These are phyloP conservation scores for Evansstolkia leycettana DNA, from an alignment of 495 filamentous ascomycete genomes.

Conservation along the genomic window DNA sequence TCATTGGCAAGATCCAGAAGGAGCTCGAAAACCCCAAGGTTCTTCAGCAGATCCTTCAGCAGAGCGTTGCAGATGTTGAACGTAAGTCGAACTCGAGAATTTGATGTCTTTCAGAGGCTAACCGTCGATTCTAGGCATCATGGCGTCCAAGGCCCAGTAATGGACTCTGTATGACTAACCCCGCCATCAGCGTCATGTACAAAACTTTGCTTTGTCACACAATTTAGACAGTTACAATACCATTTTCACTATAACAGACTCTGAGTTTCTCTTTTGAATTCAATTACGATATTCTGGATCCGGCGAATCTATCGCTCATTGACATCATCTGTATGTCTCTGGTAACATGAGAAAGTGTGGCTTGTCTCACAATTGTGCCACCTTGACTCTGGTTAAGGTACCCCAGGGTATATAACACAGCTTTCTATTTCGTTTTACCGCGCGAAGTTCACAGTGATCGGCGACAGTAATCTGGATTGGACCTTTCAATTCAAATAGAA, in stretches of 20 bases:
- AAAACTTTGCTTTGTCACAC: constrained; percentile 34
- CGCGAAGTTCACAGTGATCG: no score
- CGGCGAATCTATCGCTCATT: no score
- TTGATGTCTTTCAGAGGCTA: background rate
- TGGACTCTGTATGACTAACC: constrained; percentile 21
- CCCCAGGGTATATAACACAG: no score
- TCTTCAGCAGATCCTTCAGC: constrained; percentile 88
- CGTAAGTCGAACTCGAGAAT: constrained; percentile 46
- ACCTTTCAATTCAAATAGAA: no score
- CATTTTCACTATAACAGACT: constrained; percentile 9
- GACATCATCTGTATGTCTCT: no score
- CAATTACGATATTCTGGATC: constrained; percentile 1
- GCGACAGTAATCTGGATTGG: no score
- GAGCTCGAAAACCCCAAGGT: constrained; percentile 94
- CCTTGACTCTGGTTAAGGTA: no score
- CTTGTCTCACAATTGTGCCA: no score
- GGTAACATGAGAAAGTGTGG: no score
- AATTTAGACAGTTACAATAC: constrained; percentile 32
- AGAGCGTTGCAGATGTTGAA: constrained; percentile 91
- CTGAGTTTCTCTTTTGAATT: constrained; percentile 1
- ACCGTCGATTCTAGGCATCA: constrained; percentile 38
- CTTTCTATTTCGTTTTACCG: no score
- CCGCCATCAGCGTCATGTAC: constrained; percentile 32
- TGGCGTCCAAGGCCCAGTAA: constrained; percentile 42
- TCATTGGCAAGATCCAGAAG: constrained; percentile 96